Conservation (phyloP, 1,139 yeast genomes). For the Eremothecium sinecaudum region DNA sequence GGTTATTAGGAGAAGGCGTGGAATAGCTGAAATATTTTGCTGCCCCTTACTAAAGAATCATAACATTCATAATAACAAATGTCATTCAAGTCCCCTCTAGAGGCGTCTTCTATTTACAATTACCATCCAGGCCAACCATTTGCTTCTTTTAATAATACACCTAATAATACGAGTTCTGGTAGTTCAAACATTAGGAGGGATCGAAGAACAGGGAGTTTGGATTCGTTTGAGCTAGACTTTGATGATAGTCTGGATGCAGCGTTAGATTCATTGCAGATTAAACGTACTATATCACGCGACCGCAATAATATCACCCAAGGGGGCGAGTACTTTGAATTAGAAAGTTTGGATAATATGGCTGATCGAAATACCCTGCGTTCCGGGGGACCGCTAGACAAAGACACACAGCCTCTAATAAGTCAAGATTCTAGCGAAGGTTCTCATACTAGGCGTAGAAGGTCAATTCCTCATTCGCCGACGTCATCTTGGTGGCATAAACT, state of each 20-base stretch:
- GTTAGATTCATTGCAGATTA: constrained; percentile 31
- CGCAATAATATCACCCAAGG: background rate
- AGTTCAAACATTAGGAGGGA: too few relatives aligned
- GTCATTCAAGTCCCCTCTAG: constrained; percentile 17
- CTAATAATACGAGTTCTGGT: background rate
- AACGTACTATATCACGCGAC: constrained; percentile 10
- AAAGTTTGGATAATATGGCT: constrained; percentile 17
- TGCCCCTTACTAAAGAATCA: too few relatives aligned
- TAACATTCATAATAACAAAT: constrained; percentile 7
- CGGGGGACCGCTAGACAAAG: constrained; percentile 1
- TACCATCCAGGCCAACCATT: constrained; percentile 1
- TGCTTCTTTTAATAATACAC: background rate
- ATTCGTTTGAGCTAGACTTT: constrained; percentile 32
- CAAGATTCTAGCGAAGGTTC: constrained; percentile 9
- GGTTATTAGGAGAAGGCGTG: too few relatives aligned
- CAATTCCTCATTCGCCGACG: constrained; percentile 3
- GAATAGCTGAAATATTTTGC: too few relatives aligned
- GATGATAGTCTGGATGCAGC: constrained; percentile 36
- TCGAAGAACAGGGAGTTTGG: constrained; percentile 30
- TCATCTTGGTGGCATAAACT: constrained; percentile 6
- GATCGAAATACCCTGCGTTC: constrained; percentile 7
- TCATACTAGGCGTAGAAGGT: background rate
- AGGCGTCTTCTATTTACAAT: constrained; percentile 7
- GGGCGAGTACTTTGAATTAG: constrained; percentile 25
- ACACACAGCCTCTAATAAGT: constrained; percentile 5